A percentile compares a stretch with the other conserved stretches of the same genome.
Evolutionary conservation across 257 asterid genomes (phyloP).

Genomic region (Anisodus acutangulus): DNA sequence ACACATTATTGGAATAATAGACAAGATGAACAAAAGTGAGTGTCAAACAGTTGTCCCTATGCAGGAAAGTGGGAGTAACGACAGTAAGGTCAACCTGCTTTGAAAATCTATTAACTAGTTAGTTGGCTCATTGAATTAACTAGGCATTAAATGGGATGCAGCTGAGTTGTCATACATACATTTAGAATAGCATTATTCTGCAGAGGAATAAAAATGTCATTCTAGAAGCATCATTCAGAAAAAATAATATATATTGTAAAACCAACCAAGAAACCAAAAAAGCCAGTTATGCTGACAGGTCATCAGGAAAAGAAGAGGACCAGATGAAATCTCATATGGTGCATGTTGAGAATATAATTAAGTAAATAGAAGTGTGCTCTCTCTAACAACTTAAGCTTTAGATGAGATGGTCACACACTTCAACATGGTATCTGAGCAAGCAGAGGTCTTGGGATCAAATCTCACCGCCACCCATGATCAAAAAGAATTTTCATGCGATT

Average conservation of each 20-base stretch:
- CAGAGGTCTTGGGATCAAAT: neutral
- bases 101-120: slow-evolving; percentile 16
- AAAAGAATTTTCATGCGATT: neutral
- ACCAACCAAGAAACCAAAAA: slow-evolving; percentile 24
- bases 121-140: slow-evolving; percentile 21
- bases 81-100: slow-evolving; percentile 9
- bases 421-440: neutral
- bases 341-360: neutral
- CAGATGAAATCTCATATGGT: slow-evolving; percentile 1
- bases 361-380: neutral
- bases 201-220: slow-evolving; percentile 16
- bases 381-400: neutral
- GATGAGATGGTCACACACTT: neutral
- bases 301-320: neutral
- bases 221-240: slow-evolving; percentile 9
- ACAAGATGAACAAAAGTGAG: slow-evolving; percentile 24
- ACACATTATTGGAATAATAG: neutral
- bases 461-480: neutral
- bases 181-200: neutral
- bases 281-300: neutral
- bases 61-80: slow-evolving; percentile 3
- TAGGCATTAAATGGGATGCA: slow-evolving; percentile 17
- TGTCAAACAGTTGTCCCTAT: neutral
- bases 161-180: neutral
- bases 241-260: neutral